These are phyloP conservation scores for Ramaria sp. DNA, from an alignment of 768 basidiomycete genomes.

Conservation along the genomic window DNA sequence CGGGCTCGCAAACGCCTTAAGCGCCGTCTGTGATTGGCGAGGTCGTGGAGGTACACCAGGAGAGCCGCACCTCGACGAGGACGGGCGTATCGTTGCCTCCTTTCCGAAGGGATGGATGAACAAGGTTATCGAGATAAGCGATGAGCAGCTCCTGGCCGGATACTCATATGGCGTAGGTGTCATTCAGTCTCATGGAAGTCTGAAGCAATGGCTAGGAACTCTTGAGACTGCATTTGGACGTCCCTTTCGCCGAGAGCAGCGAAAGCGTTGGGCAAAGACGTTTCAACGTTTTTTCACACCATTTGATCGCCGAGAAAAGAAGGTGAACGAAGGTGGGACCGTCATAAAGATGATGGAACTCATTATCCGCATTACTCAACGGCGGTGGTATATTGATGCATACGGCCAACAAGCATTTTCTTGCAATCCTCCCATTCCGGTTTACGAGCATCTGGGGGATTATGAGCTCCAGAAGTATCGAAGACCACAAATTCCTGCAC, in stretches of 20 bases:
- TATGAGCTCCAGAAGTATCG: conserved; percentile 11
- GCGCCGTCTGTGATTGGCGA: conserved; percentile 36
- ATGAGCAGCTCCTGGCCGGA: conserved; percentile 24
- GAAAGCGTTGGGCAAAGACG: conserved; percentile 21
- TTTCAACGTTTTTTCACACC: conserved; percentile 22
- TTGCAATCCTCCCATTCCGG: background rate
- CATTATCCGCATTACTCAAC: conserved; percentile 31
- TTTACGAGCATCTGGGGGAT: background rate
- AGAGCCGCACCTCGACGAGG: conserved; percentile 17
- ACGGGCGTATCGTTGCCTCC: conserved; percentile 14
- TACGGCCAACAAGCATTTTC: conserved; percentile 19
- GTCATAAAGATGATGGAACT: conserved; percentile 34
- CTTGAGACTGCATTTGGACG: conserved; percentile 21
- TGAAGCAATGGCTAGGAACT: conserved; percentile 28
- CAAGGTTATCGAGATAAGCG: conserved; percentile 25
- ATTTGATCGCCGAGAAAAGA: conserved; percentile 13
- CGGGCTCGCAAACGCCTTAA: conserved; percentile 34
- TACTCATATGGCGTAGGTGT: conserved; percentile 23
- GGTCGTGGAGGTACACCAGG: conserved; percentile 25
- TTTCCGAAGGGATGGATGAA: conserved; percentile 23
- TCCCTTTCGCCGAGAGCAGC: conserved; percentile 18
- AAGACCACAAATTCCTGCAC: conserved; percentile 14
- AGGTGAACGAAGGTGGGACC: conserved; percentile 31
- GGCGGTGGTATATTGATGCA: conserved; percentile 28
- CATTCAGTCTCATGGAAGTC: conserved; percentile 16